These are phyloP conservation scores for Symbiodinium natans DNA, from an alignment of 73 alveolate species.

Conservation along the genomic window DNA sequence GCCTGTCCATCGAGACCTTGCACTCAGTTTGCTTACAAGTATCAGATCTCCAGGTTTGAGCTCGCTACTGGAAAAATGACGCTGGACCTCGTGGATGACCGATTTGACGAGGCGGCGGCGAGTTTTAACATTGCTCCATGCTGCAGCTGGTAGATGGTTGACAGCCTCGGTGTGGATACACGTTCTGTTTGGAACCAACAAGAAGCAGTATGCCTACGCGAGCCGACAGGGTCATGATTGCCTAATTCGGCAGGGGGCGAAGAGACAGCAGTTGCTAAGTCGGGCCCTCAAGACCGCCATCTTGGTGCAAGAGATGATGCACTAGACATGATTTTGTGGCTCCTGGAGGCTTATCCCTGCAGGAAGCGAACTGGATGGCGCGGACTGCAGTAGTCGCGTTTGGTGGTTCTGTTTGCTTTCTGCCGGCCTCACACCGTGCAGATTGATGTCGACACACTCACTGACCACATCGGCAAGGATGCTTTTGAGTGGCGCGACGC, in stretches of 20 bases:
- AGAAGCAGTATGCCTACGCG: no score
- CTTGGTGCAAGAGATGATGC: no score
- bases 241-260: no score
- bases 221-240: no score
- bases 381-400: background rate
- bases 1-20: no score
- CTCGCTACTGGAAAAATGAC: slow-evolving; percentile 35
- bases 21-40: no score
- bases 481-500: slow-evolving; percentile 62
- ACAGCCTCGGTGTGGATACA: no score
- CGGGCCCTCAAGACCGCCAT: background rate
- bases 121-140: no score
- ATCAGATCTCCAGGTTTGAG: slow-evolving; percentile 28
- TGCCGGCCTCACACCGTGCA: background rate
- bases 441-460: slow-evolving; percentile 30
- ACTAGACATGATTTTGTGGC: background rate
- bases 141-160: no score
- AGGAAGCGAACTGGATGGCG: slow-evolving; percentile 31
- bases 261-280: slow-evolving; percentile 24
- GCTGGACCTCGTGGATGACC: slow-evolving; percentile 70
- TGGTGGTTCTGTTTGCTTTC: background rate
- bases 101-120: background rate
- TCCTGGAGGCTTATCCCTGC: slow-evolving; percentile 13
- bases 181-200: no score
- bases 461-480: slow-evolving; percentile 45